A percentile compares a stretch with the other conserved stretches of the same genome.
These are phyloP conservation scores for Erodium maritimum DNA, from an alignment of 345 rosid species.

Conservation along the genomic window DNA sequence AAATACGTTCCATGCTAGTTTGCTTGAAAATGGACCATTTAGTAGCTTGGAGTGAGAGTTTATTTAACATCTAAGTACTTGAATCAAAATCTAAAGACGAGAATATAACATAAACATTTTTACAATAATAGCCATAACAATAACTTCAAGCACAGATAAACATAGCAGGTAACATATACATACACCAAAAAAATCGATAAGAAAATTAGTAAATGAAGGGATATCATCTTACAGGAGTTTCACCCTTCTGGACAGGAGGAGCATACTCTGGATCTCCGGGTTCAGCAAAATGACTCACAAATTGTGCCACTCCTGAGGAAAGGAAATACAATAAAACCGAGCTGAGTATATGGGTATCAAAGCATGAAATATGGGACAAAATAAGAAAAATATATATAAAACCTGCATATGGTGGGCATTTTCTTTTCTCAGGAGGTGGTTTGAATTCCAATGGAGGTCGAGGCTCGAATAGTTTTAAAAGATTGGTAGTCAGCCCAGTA, in stretches of 20 bases:
- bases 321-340: neutral
- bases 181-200: neutral
- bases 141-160: neutral
- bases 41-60: too few relatives aligned
- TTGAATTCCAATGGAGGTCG: conserved; percentile 74
- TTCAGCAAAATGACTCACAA: conserved; percentile 72
- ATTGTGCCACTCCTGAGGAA: conserved; percentile 69
- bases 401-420: conserved; percentile 75
- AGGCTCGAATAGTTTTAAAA: conserved; percentile 90
- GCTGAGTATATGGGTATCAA: neutral
- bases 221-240: conserved; percentile 57
- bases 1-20: too few relatives aligned
- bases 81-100: neutral
- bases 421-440: conserved; percentile 87
- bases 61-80: too few relatives aligned
- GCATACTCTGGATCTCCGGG: conserved; percentile 81
- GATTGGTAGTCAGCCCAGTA: conserved; percentile 75
- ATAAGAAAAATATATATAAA: neutral
- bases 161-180: neutral
- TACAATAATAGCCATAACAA: neutral
- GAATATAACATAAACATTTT: neutral
- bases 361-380: neutral
- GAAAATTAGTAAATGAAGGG: neutral
- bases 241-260: conserved; percentile 69
- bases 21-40: too few relatives aligned